Evolutionary conservation across 176 grass and related monocot species (phyloP).

Genomic region (Bolboschoenus planiculmis): DNA sequence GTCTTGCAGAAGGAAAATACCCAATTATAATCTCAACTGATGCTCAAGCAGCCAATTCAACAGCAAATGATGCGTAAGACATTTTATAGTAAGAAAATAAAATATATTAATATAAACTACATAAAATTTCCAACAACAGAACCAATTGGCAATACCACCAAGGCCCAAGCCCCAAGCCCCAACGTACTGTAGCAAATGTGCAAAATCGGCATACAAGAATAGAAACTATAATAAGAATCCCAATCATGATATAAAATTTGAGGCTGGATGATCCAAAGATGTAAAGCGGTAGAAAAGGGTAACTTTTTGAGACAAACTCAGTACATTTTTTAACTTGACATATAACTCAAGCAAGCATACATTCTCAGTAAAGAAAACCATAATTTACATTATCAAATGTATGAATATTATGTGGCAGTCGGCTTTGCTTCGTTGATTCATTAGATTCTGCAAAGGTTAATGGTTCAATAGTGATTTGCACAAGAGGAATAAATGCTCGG

Average conservation of each 20-base stretch:
- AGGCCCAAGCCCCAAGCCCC: no score
- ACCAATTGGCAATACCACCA: neutral
- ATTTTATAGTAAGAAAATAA: neutral
- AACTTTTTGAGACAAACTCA: no score
- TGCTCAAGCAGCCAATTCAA: conserved; percentile 13
- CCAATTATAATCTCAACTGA: conserved; percentile 35
- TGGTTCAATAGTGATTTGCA: conserved; percentile 58
- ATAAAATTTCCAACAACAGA: neutral
- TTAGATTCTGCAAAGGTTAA: conserved; percentile 43
- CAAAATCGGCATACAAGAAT: no score
- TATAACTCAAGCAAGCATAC: neutral
- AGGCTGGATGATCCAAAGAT: neutral
- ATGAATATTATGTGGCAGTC: conserved; percentile 13
- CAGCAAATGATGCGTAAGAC: conserved; percentile 29
- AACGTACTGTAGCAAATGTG: no score
- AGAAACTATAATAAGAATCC: no score
- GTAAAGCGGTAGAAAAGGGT: neutral
- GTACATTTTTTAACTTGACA: neutral
- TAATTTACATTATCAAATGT: no score
- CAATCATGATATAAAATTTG: neutral
- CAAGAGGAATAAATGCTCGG: conserved; percentile 22
- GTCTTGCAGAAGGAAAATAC: conserved; percentile 28
- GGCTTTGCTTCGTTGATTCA: conserved; percentile 26
- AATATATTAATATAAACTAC: neutral
- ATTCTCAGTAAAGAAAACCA: no score